These are phyloP conservation scores for Fraxinus sp. DNA, from an alignment of 305 asterid genomes.

Conservation along the genomic window DNA sequence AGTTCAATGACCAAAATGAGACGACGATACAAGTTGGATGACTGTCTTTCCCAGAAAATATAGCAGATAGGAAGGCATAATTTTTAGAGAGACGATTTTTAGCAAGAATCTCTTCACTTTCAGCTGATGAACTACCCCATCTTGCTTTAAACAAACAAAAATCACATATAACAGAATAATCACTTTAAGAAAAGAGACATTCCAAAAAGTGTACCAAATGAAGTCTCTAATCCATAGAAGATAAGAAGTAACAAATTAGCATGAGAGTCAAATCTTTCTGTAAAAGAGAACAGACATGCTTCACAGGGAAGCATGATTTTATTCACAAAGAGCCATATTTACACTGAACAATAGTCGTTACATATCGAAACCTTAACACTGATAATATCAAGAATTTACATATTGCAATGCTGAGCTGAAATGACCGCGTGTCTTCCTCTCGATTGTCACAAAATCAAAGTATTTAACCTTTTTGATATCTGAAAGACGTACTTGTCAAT, in stretches of 20 bases:
- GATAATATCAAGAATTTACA: slow-evolving; percentile 24
- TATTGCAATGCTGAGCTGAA: slow-evolving; percentile 11
- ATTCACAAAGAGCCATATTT: slow-evolving; percentile 25
- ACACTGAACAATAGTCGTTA: slow-evolving; percentile 29
- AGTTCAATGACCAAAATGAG: neutral
- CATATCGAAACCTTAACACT: slow-evolving; percentile 23
- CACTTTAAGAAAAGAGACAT: neutral
- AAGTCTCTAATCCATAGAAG: neutral
- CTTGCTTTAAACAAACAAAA: neutral
- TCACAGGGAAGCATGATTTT: neutral
- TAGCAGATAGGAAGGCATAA: neutral
- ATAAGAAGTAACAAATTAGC: neutral
- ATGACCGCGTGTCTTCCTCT: neutral
- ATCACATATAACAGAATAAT: neutral
- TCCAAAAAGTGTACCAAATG: neutral
- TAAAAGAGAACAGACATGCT: neutral
- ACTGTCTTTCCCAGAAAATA: neutral
- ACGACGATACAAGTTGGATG: neutral
- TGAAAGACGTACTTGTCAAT: neutral
- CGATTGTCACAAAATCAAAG: neutral
- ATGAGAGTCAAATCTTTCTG: neutral
- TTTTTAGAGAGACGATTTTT: neutral
- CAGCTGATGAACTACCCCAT: neutral
- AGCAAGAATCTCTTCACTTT: neutral
- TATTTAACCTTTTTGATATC: neutral